Evolutionary conservation across 768 basidiomycete species (phyloP), one percentile per base, ranked within the genome.

Genomic region (Suillus weaverae): DNA sequence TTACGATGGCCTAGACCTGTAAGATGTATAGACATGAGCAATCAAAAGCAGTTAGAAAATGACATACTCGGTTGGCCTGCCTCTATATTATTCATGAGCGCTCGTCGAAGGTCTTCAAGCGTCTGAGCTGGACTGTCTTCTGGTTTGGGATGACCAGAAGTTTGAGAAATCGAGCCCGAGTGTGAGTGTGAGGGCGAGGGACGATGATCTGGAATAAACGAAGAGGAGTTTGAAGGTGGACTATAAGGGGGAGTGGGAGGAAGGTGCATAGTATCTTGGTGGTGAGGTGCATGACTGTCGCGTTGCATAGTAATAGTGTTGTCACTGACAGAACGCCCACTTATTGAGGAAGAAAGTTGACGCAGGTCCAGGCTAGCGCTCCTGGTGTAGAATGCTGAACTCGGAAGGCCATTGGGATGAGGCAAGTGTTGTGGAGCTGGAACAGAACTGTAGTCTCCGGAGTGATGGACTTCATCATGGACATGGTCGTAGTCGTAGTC

Each of bases 241-340:
- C 74, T 71, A 64, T 76, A 73, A 16, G 77, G 75, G 5, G 78
- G 76, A 22, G 73, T 67, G 30, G 73, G 62, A 13, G 72, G 62
- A 16, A 72, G 59, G 30, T 66, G 71, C 3, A 20, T 2, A 30
- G 18, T 30, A 10, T 59, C 57, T 59, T 20, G 57, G 33, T 54
- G 39, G 39, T 32, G 64, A 57, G 39, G 61, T 14, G 13, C 11
- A 22, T 35, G 16, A 7, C 4, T 22, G 18, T 35, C 70, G 13
- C 73, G 70, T 14, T 59, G 60, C 10, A 30, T 2, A n/a, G n/a
- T n/a, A 43, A 59, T 4, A 59, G 20, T 36, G 20, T 62, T 48
- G 33, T 51, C 55, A 51, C 64, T 62, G 51, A 54, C 32, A 55
- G 11, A 62, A 41, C 64, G 54, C 66, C 44, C 20, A 16, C 33